A percentile compares a stretch with the other conserved stretches of the same genome.
These are phyloP conservation scores for Penicillium sp. DNA, from an alignment of 2,329 filamentous ascomycete genomes.

Conservation along the genomic window DNA sequence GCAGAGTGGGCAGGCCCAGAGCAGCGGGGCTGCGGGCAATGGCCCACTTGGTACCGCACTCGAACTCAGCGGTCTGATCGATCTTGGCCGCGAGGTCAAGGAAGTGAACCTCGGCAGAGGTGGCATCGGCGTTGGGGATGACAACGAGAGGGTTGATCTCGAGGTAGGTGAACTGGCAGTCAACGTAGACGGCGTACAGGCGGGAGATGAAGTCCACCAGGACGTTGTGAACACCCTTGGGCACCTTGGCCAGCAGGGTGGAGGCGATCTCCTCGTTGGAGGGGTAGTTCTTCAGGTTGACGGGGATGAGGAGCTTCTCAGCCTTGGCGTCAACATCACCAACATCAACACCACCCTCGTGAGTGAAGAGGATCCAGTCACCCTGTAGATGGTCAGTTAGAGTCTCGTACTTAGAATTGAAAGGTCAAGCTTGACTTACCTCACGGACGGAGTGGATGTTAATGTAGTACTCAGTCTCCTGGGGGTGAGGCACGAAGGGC, in stretches of 20 bases:
- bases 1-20: constrained; percentile 73
- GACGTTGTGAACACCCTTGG: constrained; percentile 93
- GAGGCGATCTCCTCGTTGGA: constrained; percentile 91
- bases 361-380: constrained; percentile 99
- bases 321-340: constrained; percentile 99
- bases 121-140: constrained; percentile 88
- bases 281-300: constrained; percentile 90
- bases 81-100: constrained; percentile 97
- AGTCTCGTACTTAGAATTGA: neutral
- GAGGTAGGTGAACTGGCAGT: constrained; percentile 99
- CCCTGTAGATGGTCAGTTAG: constrained; percentile 59
- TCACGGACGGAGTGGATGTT: constrained; percentile 99
- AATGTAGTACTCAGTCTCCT: constrained; percentile 98
- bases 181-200: constrained; percentile 97
- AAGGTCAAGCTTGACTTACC: constrained; percentile 59
- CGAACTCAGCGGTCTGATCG: constrained; percentile 98
- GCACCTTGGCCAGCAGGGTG: constrained; percentile 85
- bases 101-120: constrained; percentile 94
- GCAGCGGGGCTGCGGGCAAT: constrained; percentile 87
- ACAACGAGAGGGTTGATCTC: constrained; percentile 99
- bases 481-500: constrained; percentile 94
- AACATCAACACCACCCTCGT: constrained; percentile 99
- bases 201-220: constrained; percentile 98
- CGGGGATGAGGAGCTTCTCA: constrained; percentile 96
- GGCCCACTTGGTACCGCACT: constrained; percentile 99